Evolutionary conservation across 2,329 filamentous ascomycete species (phyloP).

Genomic region (Colletotrichum filicis): DNA sequence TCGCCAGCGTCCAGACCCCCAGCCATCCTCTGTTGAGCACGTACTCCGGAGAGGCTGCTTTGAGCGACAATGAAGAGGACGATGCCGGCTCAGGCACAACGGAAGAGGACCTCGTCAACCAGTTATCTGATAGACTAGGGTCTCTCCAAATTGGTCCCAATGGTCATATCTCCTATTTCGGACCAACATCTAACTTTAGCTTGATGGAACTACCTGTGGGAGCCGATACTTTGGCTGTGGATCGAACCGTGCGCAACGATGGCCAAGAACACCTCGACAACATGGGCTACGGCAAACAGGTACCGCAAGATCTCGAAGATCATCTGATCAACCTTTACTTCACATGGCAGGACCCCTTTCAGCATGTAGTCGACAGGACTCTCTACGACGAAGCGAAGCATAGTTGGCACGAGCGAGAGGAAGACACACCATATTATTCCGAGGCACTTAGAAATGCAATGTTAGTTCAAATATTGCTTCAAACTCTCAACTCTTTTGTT

Average conservation of each 20-base stretch:
- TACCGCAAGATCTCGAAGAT: constrained; percentile 32
- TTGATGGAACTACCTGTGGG: constrained; percentile 39
- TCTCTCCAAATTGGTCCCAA: constrained; percentile 39
- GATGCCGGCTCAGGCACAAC: constrained; percentile 20
- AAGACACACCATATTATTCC: constrained; percentile 42
- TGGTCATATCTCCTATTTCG: constrained; percentile 40
- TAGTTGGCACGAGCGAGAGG: constrained; percentile 14
- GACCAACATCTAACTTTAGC: constrained; percentile 42
- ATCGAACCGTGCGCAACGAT: constrained; percentile 40
- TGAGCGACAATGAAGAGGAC: constrained; percentile 38
- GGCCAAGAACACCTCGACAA: constrained; percentile 40
- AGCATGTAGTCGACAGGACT: constrained; percentile 40
- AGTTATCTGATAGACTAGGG: constrained; percentile 42
- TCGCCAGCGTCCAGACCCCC: background rate
- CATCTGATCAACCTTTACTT: constrained; percentile 40
- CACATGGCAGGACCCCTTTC: constrained; percentile 39
- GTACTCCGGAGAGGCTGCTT: constrained; percentile 15
- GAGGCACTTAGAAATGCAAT: constrained; percentile 43
- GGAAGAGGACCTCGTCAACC: constrained; percentile 39
- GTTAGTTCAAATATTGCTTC: constrained; percentile 25
- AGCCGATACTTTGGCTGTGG: constrained; percentile 38
- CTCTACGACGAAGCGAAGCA: constrained; percentile 38
- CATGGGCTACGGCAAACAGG: constrained; percentile 36
- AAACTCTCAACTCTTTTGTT: background rate
- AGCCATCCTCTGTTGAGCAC: constrained; percentile 1